A percentile compares a stretch with the other conserved stretches of the same genome.
Conservation (phyloP, 495 filamentous ascomycete genomes). For the Terfezia claveryi region DNA sequence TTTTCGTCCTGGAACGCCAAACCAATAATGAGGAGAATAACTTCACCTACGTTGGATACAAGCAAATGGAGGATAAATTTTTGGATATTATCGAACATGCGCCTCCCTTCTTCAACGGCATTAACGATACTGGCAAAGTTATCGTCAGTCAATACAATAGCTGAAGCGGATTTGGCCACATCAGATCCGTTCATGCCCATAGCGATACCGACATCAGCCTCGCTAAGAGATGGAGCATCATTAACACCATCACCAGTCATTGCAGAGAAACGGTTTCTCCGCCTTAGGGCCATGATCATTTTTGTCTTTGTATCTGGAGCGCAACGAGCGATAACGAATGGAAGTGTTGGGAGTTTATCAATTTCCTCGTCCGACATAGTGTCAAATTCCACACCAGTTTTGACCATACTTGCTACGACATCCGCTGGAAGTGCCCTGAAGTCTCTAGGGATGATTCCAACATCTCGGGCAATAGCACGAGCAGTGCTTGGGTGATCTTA, state of each 20-base stretch:
- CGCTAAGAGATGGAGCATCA: slow-evolving; percentile 42
- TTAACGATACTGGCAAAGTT: slow-evolving; percentile 40
- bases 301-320: slow-evolving; percentile 27
- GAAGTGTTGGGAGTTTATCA: slow-evolving; percentile 23
- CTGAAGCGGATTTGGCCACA: slow-evolving; percentile 73
- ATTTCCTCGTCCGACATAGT: slow-evolving; percentile 25
- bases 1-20: slow-evolving; percentile 42
- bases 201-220: slow-evolving; percentile 45
- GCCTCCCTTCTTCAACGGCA: slow-evolving; percentile 42
- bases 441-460: slow-evolving; percentile 48
- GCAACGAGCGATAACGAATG: slow-evolving; percentile 28
- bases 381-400: slow-evolving; percentile 27
- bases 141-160: slow-evolving; percentile 74
- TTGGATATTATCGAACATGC: slow-evolving; percentile 58
- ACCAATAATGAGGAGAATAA: slow-evolving; percentile 41
- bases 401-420: slow-evolving; percentile 22
- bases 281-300: slow-evolving; percentile 41
- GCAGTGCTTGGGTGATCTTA: slow-evolving; percentile 52
- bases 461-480: slow-evolving; percentile 50
- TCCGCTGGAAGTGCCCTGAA: slow-evolving; percentile 23
- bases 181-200: slow-evolving; percentile 56
- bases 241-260: slow-evolving; percentile 51
- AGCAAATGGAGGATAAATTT: slow-evolving; percentile 53
- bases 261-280: slow-evolving; percentile 34
- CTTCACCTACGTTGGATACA: slow-evolving; percentile 48